phyloP scores from a whole-genome alignment of 2,329 filamentous ascomycete species.

The Bertia moriformis region DNA sequence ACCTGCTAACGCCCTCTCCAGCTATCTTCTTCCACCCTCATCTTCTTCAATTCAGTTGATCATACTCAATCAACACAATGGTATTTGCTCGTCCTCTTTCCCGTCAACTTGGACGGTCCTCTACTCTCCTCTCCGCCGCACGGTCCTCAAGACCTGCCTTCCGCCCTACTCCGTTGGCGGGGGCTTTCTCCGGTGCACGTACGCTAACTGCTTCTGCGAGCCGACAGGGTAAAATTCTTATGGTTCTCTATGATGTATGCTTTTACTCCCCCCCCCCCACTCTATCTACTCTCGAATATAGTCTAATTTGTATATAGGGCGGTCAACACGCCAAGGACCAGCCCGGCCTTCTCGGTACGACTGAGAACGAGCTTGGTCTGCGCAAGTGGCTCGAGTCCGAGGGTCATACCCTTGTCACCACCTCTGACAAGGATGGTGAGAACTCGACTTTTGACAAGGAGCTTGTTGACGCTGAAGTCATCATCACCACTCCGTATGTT shows the following conservation, averaged over 20 bases:
- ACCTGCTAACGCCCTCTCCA: too few relatives aligned
- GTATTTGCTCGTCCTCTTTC: conserved; percentile 1
- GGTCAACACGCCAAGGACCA: conserved; percentile 69
- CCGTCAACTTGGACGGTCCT: background rate
- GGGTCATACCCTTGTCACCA: conserved; percentile 92
- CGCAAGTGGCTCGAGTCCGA: conserved; percentile 95
- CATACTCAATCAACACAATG: background rate
- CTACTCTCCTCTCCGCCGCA: background rate
- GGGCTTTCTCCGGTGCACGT: background rate
- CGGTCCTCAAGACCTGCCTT: background rate
- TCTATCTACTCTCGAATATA: conserved; percentile 3
- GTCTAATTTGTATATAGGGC: conserved; percentile 28
- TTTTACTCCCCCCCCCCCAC: too few relatives aligned
- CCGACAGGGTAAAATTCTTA: conserved; percentile 76
- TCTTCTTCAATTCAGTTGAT: background rate
- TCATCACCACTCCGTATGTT: conserved; percentile 89
- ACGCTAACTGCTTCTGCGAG: conserved; percentile 1
- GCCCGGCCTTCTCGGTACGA: conserved; percentile 79
- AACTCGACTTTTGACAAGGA: conserved; percentile 89
- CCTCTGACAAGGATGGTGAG: conserved; percentile 92
- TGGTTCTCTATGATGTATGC: conserved; percentile 80
- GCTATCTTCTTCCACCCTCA: too few relatives aligned
- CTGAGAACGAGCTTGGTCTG: conserved; percentile 94
- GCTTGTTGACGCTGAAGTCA: conserved; percentile 90
- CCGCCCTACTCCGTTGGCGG: background rate